Base-by-base conservation (phyloP, 495 filamentous ascomycete species). In the Penicillium manginii region DNA sequence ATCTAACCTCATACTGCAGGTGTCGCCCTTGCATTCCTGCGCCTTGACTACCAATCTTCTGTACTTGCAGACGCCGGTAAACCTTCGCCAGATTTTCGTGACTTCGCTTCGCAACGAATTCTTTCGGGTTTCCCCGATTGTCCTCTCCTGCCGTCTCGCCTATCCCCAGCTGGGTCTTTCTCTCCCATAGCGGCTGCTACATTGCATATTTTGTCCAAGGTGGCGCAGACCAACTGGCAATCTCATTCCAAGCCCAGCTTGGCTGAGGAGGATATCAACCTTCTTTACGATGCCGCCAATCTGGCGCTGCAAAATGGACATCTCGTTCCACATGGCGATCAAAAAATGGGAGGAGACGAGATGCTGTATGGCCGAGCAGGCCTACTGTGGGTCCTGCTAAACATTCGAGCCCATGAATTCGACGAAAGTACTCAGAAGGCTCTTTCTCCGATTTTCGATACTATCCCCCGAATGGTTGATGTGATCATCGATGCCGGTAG, bases 341-440 rank as follows among this genome's bases (percentile, higher is more conserved):
- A 57, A 10, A 59, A 61, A 15, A 68, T 78, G 52, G 76, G 77
- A 3, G 73, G 63, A 4, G 78, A 78, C 52, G 77, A 82, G 55
- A 58, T 79, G 21, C 29, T 81, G 2, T 79, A 67, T 59, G 78
- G 79, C 23, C 69, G 78, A 19, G 71, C 75, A 4, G 79, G 79
- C 2, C 57, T 81, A 12, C 59, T 83, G 2, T 78, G 76, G 75
- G 57, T 64, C 1, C 43, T 81, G 0, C 39, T 80, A 46, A 79
- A 76, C 48, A 55, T 80, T 7, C 60, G 73, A 31, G 39, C 60
- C 1, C 66, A 70, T 54, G 8, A 31, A 3, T 69, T 60, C 9
- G 65, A 64, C 47, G 62, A 63, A 0, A 18, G 61, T 3, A 62
- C 67, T 19, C 18, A 50, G 17, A 54, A 60, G 10, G 39, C 53